These are phyloP conservation scores for Dimocarpus longan DNA, from an alignment of 345 rosid genomes.

Conservation along the genomic window DNA sequence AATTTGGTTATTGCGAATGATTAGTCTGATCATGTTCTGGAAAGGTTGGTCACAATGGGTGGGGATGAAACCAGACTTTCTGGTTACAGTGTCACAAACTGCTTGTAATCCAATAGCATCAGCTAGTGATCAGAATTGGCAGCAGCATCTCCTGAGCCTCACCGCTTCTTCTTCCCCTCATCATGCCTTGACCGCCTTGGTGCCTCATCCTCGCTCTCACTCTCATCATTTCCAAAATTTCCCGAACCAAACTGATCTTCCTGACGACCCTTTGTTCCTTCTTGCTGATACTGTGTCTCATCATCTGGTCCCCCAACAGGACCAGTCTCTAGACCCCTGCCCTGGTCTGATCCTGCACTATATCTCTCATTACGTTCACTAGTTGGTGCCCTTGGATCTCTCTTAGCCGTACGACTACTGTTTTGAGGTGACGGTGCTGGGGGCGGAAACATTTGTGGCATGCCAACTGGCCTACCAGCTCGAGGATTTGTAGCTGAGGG, in stretches of 20 bases:
- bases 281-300: constrained; percentile 46
- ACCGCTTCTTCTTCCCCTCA: constrained; percentile 79
- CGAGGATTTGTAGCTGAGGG: constrained; percentile 47
- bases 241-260: constrained; percentile 55
- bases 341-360: constrained; percentile 53
- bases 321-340: constrained; percentile 50
- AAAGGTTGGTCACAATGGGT: background rate
- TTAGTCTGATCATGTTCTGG: background rate
- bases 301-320: constrained; percentile 42
- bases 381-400: constrained; percentile 52
- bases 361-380: constrained; percentile 44
- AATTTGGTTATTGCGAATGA: background rate
- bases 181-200: constrained; percentile 97
- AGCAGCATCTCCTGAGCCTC: constrained; percentile 38
- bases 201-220: constrained; percentile 92
- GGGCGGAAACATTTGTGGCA: constrained; percentile 47
- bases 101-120: background rate
- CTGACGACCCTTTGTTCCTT: constrained; percentile 39
- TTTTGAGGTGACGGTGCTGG: constrained; percentile 49
- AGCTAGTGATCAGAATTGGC: constrained; percentile 26
- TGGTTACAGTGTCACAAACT: background rate
- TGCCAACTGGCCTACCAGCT: constrained; percentile 59
- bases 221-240: constrained; percentile 67
- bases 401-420: constrained; percentile 43
- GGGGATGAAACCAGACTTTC: background rate